phyloP scores from a whole-genome alignment of 2,329 filamentous ascomycete species.

The Penicillium brevicompactum region DNA sequence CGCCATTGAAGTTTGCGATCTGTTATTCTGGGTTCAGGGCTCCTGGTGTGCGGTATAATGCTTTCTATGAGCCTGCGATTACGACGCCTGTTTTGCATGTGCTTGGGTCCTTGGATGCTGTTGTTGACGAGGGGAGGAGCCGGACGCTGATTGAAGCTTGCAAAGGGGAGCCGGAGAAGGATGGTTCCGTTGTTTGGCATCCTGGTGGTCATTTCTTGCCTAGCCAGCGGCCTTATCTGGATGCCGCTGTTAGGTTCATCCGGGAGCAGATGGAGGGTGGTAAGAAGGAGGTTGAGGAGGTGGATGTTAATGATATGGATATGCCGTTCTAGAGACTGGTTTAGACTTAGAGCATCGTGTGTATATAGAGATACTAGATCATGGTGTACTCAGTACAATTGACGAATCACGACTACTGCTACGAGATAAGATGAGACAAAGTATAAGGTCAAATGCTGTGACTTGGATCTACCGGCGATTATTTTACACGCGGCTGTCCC shows the following conservation, averaged over 20 bases:
- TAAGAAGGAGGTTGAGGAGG: slow-evolving; percentile 48
- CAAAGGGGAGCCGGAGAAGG: slow-evolving; percentile 53
- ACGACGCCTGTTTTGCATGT: slow-evolving; percentile 78
- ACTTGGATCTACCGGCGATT: slow-evolving; percentile 31
- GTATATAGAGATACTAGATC: not conserved
- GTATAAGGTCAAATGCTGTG: slow-evolving; percentile 8
- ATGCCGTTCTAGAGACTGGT: slow-evolving; percentile 56
- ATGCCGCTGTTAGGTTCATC: slow-evolving; percentile 74
- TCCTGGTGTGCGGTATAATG: slow-evolving; percentile 61
- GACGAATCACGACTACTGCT: not conserved
- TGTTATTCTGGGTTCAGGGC: slow-evolving; percentile 78
- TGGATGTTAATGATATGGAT: slow-evolving; percentile 68
- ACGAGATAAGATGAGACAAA: not conserved
- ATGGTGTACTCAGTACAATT: not conserved
- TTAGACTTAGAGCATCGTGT: not conserved
- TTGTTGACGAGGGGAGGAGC: slow-evolving; percentile 78
- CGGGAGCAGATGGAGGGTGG: slow-evolving; percentile 50
- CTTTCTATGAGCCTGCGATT: slow-evolving; percentile 72
- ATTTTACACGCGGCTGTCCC: slow-evolving; percentile 32
- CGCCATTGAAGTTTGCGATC: slow-evolving; percentile 69
- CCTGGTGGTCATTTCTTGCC: slow-evolving; percentile 92
- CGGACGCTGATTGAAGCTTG: slow-evolving; percentile 68
- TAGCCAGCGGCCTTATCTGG: slow-evolving; percentile 76
- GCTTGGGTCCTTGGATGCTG: slow-evolving; percentile 79
- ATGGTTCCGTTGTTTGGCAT: slow-evolving; percentile 65